Evolutionary conservation across 2,329 filamentous ascomycete genomes (phyloP), one percentile per base, ranked within the genome.

Genomic region (Aureobasidium mangrovei): DNA sequence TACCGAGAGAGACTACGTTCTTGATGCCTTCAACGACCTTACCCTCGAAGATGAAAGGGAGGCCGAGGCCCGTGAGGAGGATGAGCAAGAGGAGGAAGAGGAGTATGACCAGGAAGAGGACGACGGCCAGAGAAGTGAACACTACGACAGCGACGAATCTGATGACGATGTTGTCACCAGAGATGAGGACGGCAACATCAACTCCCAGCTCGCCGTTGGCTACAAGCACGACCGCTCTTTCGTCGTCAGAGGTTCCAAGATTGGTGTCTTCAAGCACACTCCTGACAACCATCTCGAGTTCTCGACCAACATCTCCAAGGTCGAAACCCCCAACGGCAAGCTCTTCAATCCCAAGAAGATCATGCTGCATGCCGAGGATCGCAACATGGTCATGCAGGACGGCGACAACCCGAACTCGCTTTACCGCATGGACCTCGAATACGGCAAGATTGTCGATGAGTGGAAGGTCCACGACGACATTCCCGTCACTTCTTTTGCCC

Each of bases 391-490:
- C 57, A 71, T 96, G 56, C 91, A 96, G 69, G 91, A 94, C 62
- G 77, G 69, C 28, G 73, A 84, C 49, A 86, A 97, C 60, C 88
- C 91, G 1, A 91, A 95, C 73, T 90, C 88, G 49, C 79, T 98
- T 1, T 98, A 91, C 69, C 88, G 88, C 43, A 97, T 98, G 93
- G 93, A 98, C 72, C 78, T 98, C 42, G 91, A 98, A 69, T 94
- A 94, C 62, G 93, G 93, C 61, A 97, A 96, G 73, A 88, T 98
- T 35, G 90, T 97, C 2, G 93, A 98, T 65, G 93, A 98, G 70
- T 98, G 93, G 93, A 95, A 95, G 63, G 81, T 98, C 10, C 91
- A 98, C 66, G 91, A 98, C 59, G 88, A 97, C 67, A 96, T 98
- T 54, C 85, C 88, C 0, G 88, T 97, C 58, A 83, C 88, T 53